phyloP scores from a whole-genome alignment of 1,284 basidiomycete species.

The Cystobasidium pallidum region DNA sequence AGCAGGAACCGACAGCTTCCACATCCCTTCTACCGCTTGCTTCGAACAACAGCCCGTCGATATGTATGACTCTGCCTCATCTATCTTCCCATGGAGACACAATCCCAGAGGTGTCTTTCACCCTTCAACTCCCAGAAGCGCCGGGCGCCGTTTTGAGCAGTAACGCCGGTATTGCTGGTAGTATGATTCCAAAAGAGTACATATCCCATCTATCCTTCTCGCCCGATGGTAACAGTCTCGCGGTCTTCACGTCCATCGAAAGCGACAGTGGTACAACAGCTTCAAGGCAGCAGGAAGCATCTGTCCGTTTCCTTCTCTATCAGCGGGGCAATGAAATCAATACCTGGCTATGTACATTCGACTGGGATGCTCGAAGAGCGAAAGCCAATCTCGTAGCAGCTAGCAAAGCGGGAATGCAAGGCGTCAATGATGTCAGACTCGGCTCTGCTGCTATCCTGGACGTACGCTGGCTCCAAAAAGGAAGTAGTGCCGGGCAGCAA shows the following conservation, averaged over 20 bases:
- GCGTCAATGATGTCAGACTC: background rate
- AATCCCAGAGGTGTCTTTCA: background rate
- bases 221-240: slow-evolving; percentile 30
- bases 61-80: slow-evolving; percentile 9
- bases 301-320: slow-evolving; percentile 16
- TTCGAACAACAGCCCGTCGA: background rate
- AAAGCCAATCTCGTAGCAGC: slow-evolving; percentile 9
- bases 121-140: slow-evolving; percentile 18
- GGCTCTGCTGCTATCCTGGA: slow-evolving; percentile 8
- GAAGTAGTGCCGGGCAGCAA: background rate
- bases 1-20: slow-evolving; percentile 18
- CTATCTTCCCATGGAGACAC: background rate
- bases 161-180: background rate
- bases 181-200: background rate
- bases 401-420: background rate
- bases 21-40: slow-evolving; percentile 10
- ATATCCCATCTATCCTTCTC: slow-evolving; percentile 30
- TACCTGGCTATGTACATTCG: slow-evolving; percentile 22
- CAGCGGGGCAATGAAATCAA: slow-evolving; percentile 7
- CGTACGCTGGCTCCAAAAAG: slow-evolving; percentile 18
- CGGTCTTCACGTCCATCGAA: slow-evolving; percentile 7
- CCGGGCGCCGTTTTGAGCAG: background rate
- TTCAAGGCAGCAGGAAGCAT: background rate
- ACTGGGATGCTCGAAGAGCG: slow-evolving; percentile 36
- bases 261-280: background rate